These are phyloP conservation scores for Aeschynomene evenia DNA, from an alignment of 306 rosid species.

Conservation along the genomic window DNA sequence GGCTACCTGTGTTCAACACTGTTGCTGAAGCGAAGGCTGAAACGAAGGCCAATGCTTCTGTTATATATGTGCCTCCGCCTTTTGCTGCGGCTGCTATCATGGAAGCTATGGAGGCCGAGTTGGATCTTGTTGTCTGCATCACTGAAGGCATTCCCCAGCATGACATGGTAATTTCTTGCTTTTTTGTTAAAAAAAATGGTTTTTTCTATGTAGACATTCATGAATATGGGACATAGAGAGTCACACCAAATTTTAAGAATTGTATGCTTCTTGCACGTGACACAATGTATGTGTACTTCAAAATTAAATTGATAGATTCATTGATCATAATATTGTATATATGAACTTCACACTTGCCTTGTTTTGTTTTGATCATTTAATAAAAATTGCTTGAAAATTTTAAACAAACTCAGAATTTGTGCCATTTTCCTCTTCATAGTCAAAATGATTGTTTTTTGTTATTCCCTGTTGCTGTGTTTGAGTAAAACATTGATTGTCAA, in stretches of 20 bases:
- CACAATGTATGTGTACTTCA: no score
- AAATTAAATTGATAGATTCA: background rate
- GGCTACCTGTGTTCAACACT: slow-evolving; percentile 94
- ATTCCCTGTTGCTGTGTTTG: background rate
- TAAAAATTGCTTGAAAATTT: no score
- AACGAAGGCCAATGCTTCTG: slow-evolving; percentile 92
- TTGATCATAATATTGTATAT: no score
- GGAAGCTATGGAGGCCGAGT: slow-evolving; percentile 91
- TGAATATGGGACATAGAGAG: no score
- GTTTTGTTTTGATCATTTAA: background rate
- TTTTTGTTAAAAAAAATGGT: background rate
- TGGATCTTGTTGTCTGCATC: slow-evolving; percentile 95
- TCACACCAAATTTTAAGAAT: background rate
- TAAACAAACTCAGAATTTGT: background rate
- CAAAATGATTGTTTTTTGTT: background rate
- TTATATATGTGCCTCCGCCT: slow-evolving; percentile 95
- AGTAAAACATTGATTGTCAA: no score
- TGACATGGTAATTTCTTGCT: slow-evolving; percentile 61
- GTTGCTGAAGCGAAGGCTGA: slow-evolving; percentile 97
- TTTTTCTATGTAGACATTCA: background rate
- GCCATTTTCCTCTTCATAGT: background rate
- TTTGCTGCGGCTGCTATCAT: slow-evolving; percentile 94
- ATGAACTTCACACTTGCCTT: background rate
- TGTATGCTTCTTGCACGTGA: background rate
- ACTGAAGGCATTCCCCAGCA: slow-evolving; percentile 99